Conservation (phyloP, 73 alveolate species). For the Uronychia setigera region DNA sequence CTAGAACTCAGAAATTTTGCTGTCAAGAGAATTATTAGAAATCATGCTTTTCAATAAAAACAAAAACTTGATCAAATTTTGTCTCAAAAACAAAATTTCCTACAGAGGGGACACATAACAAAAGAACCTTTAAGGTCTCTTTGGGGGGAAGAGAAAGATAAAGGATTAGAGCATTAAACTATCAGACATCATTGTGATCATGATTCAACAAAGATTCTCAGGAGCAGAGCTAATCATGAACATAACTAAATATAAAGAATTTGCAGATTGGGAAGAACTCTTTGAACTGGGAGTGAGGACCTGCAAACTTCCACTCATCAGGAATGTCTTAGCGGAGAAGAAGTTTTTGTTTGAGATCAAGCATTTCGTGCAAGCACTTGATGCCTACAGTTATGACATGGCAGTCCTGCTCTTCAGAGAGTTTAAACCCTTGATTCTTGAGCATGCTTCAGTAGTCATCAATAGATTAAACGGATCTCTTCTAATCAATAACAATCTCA, state of each 20-base stretch:
- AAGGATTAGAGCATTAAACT: background rate
- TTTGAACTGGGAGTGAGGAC: background rate
- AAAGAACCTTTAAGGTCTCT: background rate
- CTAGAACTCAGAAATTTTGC: background rate
- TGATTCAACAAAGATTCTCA: background rate
- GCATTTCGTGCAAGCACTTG: background rate
- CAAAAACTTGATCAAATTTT: background rate
- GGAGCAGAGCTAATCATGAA: background rate
- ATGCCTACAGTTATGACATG: background rate
- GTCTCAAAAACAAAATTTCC: background rate
- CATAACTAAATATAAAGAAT: background rate
- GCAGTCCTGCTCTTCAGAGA: slow-evolving; percentile 1
- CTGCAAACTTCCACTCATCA: background rate
- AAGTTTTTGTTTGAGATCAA: background rate
- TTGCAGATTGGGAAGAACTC: background rate
- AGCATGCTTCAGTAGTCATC: background rate
- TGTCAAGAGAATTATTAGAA: background rate
- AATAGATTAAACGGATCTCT: background rate
- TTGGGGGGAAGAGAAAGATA: background rate
- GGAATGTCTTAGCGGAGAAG: background rate
- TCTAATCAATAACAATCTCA: background rate
- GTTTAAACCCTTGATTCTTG: background rate
- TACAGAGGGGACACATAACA: background rate
- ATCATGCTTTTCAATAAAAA: background rate
- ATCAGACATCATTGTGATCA: background rate